phyloP scores from a whole-genome alignment of 306 rosid genomes.

The Comarum palustre region DNA sequence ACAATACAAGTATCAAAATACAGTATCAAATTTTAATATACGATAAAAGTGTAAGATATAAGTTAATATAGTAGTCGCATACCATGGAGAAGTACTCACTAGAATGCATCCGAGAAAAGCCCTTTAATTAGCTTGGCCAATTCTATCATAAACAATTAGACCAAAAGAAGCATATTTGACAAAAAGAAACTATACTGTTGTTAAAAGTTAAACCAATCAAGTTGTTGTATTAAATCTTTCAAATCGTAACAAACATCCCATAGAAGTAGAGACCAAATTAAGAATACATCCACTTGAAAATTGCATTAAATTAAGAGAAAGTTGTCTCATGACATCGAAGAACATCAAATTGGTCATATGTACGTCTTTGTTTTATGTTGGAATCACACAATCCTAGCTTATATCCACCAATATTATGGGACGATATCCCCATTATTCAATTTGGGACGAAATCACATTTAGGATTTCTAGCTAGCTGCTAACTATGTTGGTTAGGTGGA shows the following conservation, averaged over 20 bases:
- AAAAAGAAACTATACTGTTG: neutral
- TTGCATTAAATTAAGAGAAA: neutral
- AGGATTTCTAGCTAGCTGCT: neutral
- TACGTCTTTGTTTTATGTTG: neutral
- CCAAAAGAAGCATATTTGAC: neutral
- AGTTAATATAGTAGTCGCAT: too few relatives aligned
- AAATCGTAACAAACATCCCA: neutral
- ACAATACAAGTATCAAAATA: too few relatives aligned
- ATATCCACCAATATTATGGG: neutral
- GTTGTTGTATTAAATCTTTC: neutral
- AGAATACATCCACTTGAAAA: neutral
- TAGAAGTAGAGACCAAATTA: too few relatives aligned
- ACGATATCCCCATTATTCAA: neutral
- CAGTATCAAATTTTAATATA: too few relatives aligned
- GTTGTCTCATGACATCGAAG: neutral
- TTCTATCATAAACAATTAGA: neutral
- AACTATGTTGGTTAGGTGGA: neutral
- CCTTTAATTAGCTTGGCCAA: neutral
- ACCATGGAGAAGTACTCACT: neutral
- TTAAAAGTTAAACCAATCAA: neutral
- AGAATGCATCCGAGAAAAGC: neutral
- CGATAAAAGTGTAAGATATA: too few relatives aligned
- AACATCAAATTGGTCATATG: neutral
- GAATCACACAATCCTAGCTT: neutral
- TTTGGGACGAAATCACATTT: too few relatives aligned